Conservation (phyloP, 2,329 filamentous ascomycete species). For the Colletotrichum agaves region DNA sequence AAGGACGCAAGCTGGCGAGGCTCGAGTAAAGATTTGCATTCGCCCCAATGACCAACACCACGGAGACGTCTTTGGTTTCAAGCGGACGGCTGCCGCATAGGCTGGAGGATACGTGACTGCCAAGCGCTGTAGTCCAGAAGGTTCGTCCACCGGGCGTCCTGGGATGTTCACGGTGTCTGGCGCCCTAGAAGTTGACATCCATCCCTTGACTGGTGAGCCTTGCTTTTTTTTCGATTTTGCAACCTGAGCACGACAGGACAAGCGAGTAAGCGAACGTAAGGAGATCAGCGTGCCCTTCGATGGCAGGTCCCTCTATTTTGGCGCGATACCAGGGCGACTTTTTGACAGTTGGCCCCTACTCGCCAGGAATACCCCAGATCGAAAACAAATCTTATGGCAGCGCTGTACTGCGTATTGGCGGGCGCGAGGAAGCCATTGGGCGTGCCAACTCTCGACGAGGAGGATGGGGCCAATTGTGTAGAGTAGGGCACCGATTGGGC, state of each 20-base stretch:
- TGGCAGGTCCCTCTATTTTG: constrained; percentile 34
- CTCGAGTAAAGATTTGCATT: constrained; percentile 38
- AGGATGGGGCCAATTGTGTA: constrained; percentile 31
- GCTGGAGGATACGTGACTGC: constrained; percentile 38
- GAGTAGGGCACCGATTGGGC: constrained; percentile 46
- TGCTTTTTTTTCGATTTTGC: neutral
- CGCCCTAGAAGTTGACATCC: constrained; percentile 25
- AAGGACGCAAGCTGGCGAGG: constrained; percentile 31
- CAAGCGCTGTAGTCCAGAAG: constrained; percentile 35
- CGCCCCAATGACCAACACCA: constrained; percentile 36
- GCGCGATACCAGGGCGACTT: constrained; percentile 32
- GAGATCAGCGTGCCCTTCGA: constrained; percentile 34
- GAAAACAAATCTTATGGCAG: constrained; percentile 27
- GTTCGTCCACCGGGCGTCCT: constrained; percentile 34
- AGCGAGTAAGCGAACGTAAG: constrained; percentile 18
- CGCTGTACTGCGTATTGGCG: constrained; percentile 13
- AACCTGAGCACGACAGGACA: constrained; percentile 22
- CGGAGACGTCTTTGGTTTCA: constrained; percentile 38
- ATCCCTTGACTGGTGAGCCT: constrained; percentile 15
- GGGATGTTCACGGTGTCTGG: constrained; percentile 25
- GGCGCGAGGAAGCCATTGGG: constrained; percentile 32
- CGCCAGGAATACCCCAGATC: constrained; percentile 39
- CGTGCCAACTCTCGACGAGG: constrained; percentile 29
- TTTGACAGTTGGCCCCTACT: constrained; percentile 37
- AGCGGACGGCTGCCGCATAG: constrained; percentile 36